These are phyloP conservation scores for Orobanche coerulescens DNA, from an alignment of 257 asterid genomes.

Conservation along the genomic window DNA sequence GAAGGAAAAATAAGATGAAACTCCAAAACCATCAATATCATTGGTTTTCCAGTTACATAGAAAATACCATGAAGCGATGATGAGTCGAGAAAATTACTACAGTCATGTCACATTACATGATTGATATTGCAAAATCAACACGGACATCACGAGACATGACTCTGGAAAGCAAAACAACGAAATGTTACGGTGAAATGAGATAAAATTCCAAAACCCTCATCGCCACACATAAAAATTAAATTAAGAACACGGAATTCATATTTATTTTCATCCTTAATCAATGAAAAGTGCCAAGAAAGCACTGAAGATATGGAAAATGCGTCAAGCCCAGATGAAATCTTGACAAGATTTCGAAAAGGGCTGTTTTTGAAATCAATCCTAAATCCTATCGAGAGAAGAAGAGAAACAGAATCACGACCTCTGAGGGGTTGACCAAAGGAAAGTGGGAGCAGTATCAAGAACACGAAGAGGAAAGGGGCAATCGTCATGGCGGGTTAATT, in stretches of 20 bases:
- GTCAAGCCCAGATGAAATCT: slow-evolving; percentile 21
- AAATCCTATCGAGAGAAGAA: neutral
- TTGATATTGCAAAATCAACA: too few species aligned
- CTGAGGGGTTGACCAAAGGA: slow-evolving; percentile 40
- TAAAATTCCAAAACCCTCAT: too few species aligned
- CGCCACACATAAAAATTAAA: too few species aligned
- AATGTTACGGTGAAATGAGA: too few species aligned
- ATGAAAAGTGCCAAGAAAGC: neutral
- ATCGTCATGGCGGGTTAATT: slow-evolving; percentile 27
- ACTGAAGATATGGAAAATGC: neutral
- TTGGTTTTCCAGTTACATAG: too few species aligned
- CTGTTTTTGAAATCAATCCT: neutral
- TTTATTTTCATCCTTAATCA: neutral
- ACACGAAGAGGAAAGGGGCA: slow-evolving; percentile 28
- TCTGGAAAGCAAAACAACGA: neutral
- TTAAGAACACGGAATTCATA: too few species aligned
- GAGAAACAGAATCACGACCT: slow-evolving; percentile 33
- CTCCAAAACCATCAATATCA: too few species aligned
- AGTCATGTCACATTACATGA: too few species aligned
- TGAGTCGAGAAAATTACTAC: too few species aligned
- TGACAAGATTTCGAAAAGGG: neutral
- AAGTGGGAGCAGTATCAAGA: slow-evolving; percentile 32
- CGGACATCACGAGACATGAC: too few species aligned
- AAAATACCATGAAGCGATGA: too few species aligned
- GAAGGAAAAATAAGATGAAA: too few species aligned